phyloP scores from a whole-genome alignment of 1,284 basidiomycete genomes.

The Malassezia japonica region DNA sequence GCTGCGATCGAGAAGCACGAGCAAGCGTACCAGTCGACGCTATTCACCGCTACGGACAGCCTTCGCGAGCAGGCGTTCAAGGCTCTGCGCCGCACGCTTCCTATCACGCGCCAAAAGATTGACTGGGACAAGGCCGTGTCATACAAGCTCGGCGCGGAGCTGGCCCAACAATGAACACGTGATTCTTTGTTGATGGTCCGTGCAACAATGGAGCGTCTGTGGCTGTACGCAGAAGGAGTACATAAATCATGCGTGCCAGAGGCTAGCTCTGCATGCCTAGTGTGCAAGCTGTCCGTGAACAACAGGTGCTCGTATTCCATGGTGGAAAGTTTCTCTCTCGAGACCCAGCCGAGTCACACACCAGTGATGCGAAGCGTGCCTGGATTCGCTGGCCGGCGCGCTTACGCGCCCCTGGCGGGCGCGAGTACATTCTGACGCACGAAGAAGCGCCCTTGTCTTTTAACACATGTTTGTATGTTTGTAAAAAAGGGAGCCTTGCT shows the following conservation, averaged over 20 bases:
- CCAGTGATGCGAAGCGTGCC: neutral
- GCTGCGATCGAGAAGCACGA: slow-evolving; percentile 28
- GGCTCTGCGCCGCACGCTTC: slow-evolving; percentile 35
- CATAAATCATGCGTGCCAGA: too few species aligned
- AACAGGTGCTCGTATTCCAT: neutral
- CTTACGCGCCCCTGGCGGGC: neutral
- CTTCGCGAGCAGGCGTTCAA: slow-evolving; percentile 41
- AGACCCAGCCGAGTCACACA: neutral
- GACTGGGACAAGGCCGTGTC: slow-evolving; percentile 47
- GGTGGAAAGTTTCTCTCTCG: neutral
- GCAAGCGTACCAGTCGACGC: slow-evolving; percentile 27
- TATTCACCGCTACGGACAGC: slow-evolving; percentile 25
- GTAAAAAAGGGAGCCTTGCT: neutral
- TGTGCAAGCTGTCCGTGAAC: neutral
- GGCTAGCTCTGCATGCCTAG: neutral
- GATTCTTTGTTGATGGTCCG: neutral
- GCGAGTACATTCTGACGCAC: slow-evolving; percentile 9
- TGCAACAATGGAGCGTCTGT: neutral
- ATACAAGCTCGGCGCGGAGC: slow-evolving; percentile 32
- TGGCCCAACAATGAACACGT: slow-evolving; percentile 17
- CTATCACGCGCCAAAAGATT: slow-evolving; percentile 43
- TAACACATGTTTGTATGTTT: slow-evolving; percentile 1
- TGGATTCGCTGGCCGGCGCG: neutral
- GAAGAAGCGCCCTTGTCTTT: neutral
- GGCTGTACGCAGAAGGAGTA: too few species aligned